Evolutionary conservation across 139 green algal species (phyloP), one percentile per base, ranked within the genome.

Genomic region (Raphidocelis subcapitata): DNA sequence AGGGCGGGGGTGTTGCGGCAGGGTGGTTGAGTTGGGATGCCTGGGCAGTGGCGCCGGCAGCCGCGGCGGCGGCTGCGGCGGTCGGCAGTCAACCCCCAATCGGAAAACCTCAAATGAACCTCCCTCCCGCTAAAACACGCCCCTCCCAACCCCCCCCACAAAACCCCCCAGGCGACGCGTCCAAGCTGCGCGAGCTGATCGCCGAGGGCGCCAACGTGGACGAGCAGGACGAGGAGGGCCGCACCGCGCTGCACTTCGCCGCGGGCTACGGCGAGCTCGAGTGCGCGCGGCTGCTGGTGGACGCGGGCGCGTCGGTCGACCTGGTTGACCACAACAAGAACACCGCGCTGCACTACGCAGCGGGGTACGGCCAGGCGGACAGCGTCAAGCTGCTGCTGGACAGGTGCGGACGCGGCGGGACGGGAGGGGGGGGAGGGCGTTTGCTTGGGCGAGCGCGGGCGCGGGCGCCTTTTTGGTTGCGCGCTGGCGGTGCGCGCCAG

Each of bases 221-320:
- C 76, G 89, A 95, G 72, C 84, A 85, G 65, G 96, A 99, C 74
- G 87, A 92, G 60, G 93, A 99, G 84, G 96, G 96, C 4, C 90
- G 96, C 63, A 97, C 94, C 10, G 90, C 92, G 8, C 88, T 99
- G 67, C 95, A 99, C 83, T 99, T 99, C 86, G 93, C 95, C 88
- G 87, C 71, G 93, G 65, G 72, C 1, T 98, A 97, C 73, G 90
- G 89, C 21, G 93, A 98, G 87, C 62, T 95, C 18, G 86, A 85
- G 41, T 95, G 90, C 77, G 77, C 71, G 55, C 82, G 93, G 81
- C 76, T 82, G 54, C 85, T 98, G 57, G 81, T 98, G 24, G 87
- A 91, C 37, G 36, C 46, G 28, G 64, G 37, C 26, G 96, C 96
- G 2, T 80, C 92, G 72, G 77, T 96, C 3, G 81, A 98, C 59